Evolutionary conservation across 2,329 filamentous ascomycete species (phyloP), one percentile per base, ranked within the genome.

Genomic region (Apiospora pterosperma): DNA sequence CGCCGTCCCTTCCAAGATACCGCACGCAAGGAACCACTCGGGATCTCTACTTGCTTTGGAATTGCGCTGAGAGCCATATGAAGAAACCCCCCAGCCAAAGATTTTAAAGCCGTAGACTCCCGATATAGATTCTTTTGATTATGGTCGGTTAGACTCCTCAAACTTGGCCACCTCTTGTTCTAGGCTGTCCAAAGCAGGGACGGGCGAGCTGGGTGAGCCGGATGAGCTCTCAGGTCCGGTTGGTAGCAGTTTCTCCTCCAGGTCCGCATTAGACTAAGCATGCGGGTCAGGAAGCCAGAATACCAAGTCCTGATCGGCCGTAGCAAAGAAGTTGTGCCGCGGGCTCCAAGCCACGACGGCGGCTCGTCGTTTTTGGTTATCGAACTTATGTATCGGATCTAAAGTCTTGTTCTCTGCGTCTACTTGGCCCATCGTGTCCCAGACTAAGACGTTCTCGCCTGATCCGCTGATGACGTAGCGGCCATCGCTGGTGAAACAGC

Each of bases 261-360:
- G 10, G 10, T 55, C 48, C 28, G 23, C 38, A 41, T 41, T 7
- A 28, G 21, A 60, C 34, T 60, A 60, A 38, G 80, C 78, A 70
- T 86, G 82, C 52, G 88, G 85, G 74, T 93, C 90, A 1, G 91
- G 91, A 39, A 92, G 77, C 91, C 91, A 94, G 71, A 94, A 92
- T 23, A 92, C 79, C 66, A 93, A 81, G 63, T 97, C 93, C 73
- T 90, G 90, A 71, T 98, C 94, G 4, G 93, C 96, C 55, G 90
- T 96, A 10, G 93, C 94, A 69, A 98, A 85, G 81, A 97, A 89
- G 77, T 98, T 97, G 77, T 91, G 96, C 61, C 94, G 86, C 31
- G 94, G 96, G 75, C 97, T 98, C 76, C 93, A 96, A 25, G 91
- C 92, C 48, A 97, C 83, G 14, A 97, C 85, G 0, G 91, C 91